These are phyloP conservation scores for Boletellus ananas DNA, from an alignment of 768 basidiomycete species.

Conservation along the genomic window DNA sequence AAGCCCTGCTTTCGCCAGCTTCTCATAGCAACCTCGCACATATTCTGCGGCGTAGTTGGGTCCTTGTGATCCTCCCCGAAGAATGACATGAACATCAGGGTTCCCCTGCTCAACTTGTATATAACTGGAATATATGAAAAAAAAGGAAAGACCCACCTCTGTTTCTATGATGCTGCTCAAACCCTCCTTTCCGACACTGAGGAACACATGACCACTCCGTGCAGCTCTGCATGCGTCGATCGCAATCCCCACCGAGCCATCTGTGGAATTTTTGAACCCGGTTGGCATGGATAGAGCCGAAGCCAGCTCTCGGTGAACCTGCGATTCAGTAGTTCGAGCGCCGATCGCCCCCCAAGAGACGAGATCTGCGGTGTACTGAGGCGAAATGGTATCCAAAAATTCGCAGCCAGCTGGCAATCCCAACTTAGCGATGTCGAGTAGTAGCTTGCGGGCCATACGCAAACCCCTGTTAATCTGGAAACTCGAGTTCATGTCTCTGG, in stretches of 20 bases:
- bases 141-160: constrained; percentile 43
- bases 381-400: constrained; percentile 76
- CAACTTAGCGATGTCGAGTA: constrained; percentile 85
- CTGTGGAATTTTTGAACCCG: constrained; percentile 98
- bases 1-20: constrained; percentile 76
- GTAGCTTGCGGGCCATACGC: constrained; percentile 77
- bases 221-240: constrained; percentile 96
- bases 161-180: constrained; percentile 94
- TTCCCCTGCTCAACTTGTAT: constrained; percentile 59
- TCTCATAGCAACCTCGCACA: constrained; percentile 70
- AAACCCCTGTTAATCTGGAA: constrained; percentile 98
- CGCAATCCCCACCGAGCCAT: constrained; percentile 87
- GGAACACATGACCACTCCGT: constrained; percentile 86
- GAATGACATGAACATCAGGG: constrained; percentile 89
- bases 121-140: not conserved
- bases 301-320: constrained; percentile 87
- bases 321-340: constrained; percentile 87
- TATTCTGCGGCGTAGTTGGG: constrained; percentile 84
- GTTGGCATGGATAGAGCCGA: constrained; percentile 92
- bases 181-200: constrained; percentile 96
- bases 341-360: constrained; percentile 97
- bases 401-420: constrained; percentile 97
- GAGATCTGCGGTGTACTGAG: constrained; percentile 91
- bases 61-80: constrained; percentile 85
- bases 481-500: constrained; percentile 73